phyloP scores from a whole-genome alignment of 2,329 filamentous ascomycete genomes.

The Pseudocercospora macadamiae region DNA sequence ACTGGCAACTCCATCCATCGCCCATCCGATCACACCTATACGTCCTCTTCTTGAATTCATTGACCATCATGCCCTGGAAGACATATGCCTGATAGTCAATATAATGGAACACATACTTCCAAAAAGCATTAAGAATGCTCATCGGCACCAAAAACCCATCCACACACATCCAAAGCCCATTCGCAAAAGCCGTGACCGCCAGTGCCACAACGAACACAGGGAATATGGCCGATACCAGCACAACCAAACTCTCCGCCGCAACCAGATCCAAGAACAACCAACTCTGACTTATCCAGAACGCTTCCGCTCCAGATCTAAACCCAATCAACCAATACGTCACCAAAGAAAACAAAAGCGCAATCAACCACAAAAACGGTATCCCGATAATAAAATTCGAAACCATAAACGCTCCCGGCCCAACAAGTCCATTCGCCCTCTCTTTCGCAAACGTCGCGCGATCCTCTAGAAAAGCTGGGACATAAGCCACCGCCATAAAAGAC shows the following conservation, averaged over 20 bases:
- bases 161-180: conserved; percentile 84
- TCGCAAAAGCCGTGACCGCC: conserved; percentile 77
- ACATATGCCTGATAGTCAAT: conserved; percentile 84
- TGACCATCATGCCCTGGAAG: conserved; percentile 89
- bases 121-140: conserved; percentile 74
- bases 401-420: conserved; percentile 70
- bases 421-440: conserved; percentile 77
- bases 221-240: conserved; percentile 70
- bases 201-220: conserved; percentile 78
- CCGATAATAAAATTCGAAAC: conserved; percentile 79
- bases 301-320: conserved; percentile 64
- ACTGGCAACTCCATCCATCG: conserved; percentile 69
- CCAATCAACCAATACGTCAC: conserved; percentile 79
- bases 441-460: conserved; percentile 71
- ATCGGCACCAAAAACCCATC: conserved; percentile 77
- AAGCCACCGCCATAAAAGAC: conserved; percentile 64
- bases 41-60: conserved; percentile 68
- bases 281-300: conserved; percentile 76
- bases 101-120: conserved; percentile 81
- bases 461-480: conserved; percentile 79
- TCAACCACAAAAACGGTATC: conserved; percentile 75
- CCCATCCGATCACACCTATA: conserved; percentile 60
- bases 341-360: conserved; percentile 71
- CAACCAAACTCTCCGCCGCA: conserved; percentile 80
- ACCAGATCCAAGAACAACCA: conserved; percentile 84